Evolutionary conservation across 177 flowering plant genomes (phyloP), one percentile per base, ranked within the genome.

Genomic region (Vitis hybrid): DNA sequence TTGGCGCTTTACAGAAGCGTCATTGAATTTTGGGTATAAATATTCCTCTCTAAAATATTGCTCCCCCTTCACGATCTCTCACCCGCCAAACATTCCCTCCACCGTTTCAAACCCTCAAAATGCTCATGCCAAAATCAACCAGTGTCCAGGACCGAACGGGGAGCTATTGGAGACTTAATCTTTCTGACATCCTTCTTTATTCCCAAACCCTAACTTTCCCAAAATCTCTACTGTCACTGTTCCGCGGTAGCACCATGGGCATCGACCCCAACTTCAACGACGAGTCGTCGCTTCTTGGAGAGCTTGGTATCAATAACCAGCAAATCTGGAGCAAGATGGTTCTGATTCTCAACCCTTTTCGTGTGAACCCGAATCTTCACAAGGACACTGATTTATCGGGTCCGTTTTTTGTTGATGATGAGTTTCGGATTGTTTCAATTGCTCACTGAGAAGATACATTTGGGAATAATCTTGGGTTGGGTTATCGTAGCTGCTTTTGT

Each of bases 381-480:
- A 88, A 85, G 55, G 92, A 91, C 66, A 85, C 94, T 2, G 97
- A 94, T 71, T 80, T 94, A 3, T 92, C 97, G 12, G 97, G 97
- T 17, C 97, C 97, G 20, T 90, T 92, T 92, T 71, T 50, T 91
- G 48, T 86, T 87, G 65, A 73, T 90, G 65, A 77, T 92, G 75
- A 71, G 87, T 2, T 84, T 94, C 64, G 93, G 97, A 17, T 74
- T 92, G 48, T 94, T 94, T 71, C 97, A 94, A 74, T 75, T 94
- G 50, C 89, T 94, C 18, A 91, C 90, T 8, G 97, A 97, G 41
- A 92, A 94, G 79, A 74, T 94, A 41, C 97, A 91, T 66, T 94
- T 94, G 57, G 97, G 97, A 46, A 86, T 91, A 9, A 84, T 94
- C 15, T 74, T 94, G 59, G 98, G 98, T 0, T 94, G 97, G 98